A percentile compares a stretch with the other conserved stretches of the same genome.
These are phyloP conservation scores for Trichoderma gamsii DNA, from an alignment of 495 filamentous ascomycete species.

Conservation along the genomic window DNA sequence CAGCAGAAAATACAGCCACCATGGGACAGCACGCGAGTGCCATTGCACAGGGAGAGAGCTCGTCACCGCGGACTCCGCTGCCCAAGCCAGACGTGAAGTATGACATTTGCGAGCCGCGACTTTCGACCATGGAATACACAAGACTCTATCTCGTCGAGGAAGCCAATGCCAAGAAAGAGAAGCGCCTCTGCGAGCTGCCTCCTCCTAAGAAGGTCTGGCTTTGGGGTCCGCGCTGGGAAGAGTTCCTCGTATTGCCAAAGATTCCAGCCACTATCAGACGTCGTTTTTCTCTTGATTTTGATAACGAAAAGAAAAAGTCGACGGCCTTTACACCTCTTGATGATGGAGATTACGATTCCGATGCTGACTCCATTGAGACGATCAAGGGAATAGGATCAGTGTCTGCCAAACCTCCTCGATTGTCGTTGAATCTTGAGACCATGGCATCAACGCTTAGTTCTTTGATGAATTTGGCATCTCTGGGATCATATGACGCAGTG, in stretches of 20 bases:
- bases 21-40: background rate
- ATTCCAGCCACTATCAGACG: constrained; percentile 1
- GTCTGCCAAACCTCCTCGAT: background rate
- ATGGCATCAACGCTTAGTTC: background rate
- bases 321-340: background rate
- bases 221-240: constrained; percentile 9
- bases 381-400: background rate
- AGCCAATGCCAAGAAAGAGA: constrained; percentile 2
- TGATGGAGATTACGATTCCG: background rate
- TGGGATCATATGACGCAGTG: background rate
- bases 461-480: background rate
- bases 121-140: constrained; percentile 14
- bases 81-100: background rate
- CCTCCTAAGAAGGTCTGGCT: constrained; percentile 12
- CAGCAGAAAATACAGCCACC: background rate
- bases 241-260: constrained; percentile 13
- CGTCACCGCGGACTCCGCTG: background rate
- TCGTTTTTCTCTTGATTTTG: background rate
- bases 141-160: constrained; percentile 4
- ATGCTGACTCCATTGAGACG: background rate
- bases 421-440: constrained; percentile 8
- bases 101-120: constrained; percentile 12
- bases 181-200: constrained; percentile 13
- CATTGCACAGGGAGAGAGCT: background rate
- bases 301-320: background rate